Conservation (phyloP, 805 yeast species). For the Teunomyces tritomae region DNA sequence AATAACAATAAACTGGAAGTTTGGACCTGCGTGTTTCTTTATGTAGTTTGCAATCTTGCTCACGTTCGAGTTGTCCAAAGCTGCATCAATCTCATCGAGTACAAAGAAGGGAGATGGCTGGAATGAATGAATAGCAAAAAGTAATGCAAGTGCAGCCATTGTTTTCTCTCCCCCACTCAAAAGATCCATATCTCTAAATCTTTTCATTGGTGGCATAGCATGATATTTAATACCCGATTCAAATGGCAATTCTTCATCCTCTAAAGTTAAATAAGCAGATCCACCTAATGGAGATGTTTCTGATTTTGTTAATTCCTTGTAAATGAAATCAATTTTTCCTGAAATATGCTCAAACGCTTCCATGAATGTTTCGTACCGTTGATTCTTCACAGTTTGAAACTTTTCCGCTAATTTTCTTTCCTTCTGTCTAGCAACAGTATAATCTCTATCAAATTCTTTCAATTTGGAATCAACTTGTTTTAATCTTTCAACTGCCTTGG, state of each 20-base stretch:
- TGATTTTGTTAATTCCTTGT: constrained; percentile 81
- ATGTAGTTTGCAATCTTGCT: constrained; percentile 85
- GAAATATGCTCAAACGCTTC: constrained; percentile 77
- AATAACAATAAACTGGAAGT: constrained; percentile 88
- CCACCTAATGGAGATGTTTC: constrained; percentile 80
- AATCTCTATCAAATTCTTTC: constrained; percentile 61
- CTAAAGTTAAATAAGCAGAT: constrained; percentile 83
- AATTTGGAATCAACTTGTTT: constrained; percentile 63
- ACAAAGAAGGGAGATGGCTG: constrained; percentile 96
- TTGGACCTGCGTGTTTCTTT: constrained; percentile 66
- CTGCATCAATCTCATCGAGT: constrained; percentile 97
- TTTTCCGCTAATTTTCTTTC: constrained; percentile 54
- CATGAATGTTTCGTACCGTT: constrained; percentile 63
- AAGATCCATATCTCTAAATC: constrained; percentile 88
- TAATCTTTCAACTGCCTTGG: constrained; percentile 74
- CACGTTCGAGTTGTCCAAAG: constrained; percentile 87
- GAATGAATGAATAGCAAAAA: constrained; percentile 86
- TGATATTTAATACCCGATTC: constrained; percentile 80
- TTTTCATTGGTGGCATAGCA: constrained; percentile 94
- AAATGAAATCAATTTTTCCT: constrained; percentile 66
- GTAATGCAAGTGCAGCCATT: constrained; percentile 88
- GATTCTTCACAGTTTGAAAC: constrained; percentile 57
- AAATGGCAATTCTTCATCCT: constrained; percentile 89
- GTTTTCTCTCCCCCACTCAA: constrained; percentile 97
- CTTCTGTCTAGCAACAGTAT: constrained; percentile 54